Percentiles rank a stretch among this genome's conserved stretches.
Evolutionary conservation across 164 flowering plant genomes (phyloP).

Genomic region (Malania oleifera): DNA sequence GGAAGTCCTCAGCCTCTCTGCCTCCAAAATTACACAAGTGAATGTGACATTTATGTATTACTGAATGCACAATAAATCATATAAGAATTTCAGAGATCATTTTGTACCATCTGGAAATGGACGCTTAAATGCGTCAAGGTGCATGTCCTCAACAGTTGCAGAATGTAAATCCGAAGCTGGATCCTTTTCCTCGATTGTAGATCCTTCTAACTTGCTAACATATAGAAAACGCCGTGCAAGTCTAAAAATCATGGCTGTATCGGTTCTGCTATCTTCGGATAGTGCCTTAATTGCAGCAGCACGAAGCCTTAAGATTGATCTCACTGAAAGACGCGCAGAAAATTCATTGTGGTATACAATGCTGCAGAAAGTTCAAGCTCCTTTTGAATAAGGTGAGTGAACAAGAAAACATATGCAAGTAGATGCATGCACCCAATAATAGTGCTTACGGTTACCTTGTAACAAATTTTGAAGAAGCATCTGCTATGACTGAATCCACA

Average conservation of each 20-base stretch:
- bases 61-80: too few species aligned
- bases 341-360: conserved; percentile 68
- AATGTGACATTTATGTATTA: neutral
- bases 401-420: neutral
- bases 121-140: conserved; percentile 5
- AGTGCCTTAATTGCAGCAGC: conserved; percentile 67
- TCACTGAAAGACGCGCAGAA: conserved; percentile 78
- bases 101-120: conserved; percentile 2
- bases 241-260: conserved; percentile 47
- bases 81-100: too few species aligned
- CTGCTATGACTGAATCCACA: conserved; percentile 56
- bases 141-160: conserved; percentile 16
- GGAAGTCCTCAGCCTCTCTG: neutral
- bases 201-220: conserved; percentile 26
- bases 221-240: conserved; percentile 54
- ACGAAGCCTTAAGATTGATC: conserved; percentile 70
- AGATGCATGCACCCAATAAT: neutral
- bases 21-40: neutral
- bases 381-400: neutral
- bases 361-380: conserved; percentile 39
- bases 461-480: conserved; percentile 70
- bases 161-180: conserved; percentile 16
- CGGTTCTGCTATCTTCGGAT: conserved; percentile 47
- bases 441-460: conserved; percentile 51
- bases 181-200: conserved; percentile 13